Conservation (phyloP, 192 early-diverging fungal genomes). For the Linnemannia hyalina region DNA sequence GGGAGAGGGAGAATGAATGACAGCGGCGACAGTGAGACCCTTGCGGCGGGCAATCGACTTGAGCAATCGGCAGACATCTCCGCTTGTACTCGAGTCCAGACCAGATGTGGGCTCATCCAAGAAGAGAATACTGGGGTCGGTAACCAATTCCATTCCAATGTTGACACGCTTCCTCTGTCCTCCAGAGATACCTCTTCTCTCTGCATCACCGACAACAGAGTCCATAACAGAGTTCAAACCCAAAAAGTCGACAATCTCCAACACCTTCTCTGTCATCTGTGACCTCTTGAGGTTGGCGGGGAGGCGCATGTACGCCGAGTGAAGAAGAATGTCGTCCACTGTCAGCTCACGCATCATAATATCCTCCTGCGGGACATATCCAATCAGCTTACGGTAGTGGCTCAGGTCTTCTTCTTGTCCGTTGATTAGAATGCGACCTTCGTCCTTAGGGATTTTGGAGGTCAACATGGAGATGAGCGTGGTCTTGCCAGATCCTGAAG, state of each 20-base stretch:
- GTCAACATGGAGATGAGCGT: constrained; percentile 76
- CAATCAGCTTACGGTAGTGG: constrained; percentile 75
- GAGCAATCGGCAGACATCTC: constrained; percentile 73
- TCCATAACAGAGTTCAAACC: constrained; percentile 68
- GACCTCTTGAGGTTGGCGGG: constrained; percentile 48
- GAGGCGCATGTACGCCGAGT: constrained; percentile 77
- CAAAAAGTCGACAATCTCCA: constrained; percentile 69
- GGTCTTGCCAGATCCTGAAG: constrained; percentile 71
- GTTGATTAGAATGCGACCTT: constrained; percentile 70
- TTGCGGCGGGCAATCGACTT: constrained; percentile 70
- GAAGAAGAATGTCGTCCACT: constrained; percentile 73
- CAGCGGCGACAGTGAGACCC: constrained; percentile 75
- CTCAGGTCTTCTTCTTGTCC: constrained; percentile 68
- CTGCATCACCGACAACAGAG: constrained; percentile 71
- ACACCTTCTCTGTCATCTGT: constrained; percentile 68
- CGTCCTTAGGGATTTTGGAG: constrained; percentile 66
- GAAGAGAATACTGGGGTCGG: constrained; percentile 73
- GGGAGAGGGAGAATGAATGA: constrained; percentile 79
- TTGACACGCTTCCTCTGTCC: constrained; percentile 83
- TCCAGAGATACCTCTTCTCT: constrained; percentile 76
- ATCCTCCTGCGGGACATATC: constrained; percentile 83
- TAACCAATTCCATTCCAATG: constrained; percentile 79
- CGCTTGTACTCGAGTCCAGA: constrained; percentile 74
- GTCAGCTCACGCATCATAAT: constrained; percentile 73
- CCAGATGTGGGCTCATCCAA: constrained; percentile 82